phyloP scores from a whole-genome alignment of 2,329 filamentous ascomycete species.

The Akanthomyces dipterigenus region DNA sequence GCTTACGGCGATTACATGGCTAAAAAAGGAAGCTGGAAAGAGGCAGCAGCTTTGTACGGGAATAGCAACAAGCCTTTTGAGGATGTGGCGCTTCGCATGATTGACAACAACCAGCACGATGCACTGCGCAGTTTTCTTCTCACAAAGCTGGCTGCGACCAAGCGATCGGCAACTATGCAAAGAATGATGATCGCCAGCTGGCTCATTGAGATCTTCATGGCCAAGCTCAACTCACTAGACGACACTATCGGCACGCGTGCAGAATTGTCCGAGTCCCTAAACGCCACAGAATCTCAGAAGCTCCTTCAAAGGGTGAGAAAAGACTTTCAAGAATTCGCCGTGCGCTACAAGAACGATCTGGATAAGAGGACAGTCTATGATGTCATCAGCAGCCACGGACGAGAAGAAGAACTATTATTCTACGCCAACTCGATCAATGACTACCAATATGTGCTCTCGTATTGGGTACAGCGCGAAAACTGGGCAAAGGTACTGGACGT shows the following conservation, averaged over 20 bases:
- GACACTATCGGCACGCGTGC: slow-evolving; percentile 88
- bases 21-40: slow-evolving; percentile 70
- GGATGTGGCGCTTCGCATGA: slow-evolving; percentile 84
- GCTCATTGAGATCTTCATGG: slow-evolving; percentile 96
- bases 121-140: slow-evolving; percentile 84
- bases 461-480: slow-evolving; percentile 93
- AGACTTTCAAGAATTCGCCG: slow-evolving; percentile 85
- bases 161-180: slow-evolving; percentile 84
- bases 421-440: slow-evolving; percentile 87
- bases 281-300: slow-evolving; percentile 62
- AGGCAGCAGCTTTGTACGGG: slow-evolving; percentile 86
- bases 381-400: slow-evolving; percentile 88
- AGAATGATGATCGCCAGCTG: slow-evolving; percentile 91
- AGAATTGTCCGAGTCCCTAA: slow-evolving; percentile 66
- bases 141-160: slow-evolving; percentile 74
- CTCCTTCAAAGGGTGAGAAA: slow-evolving; percentile 63
- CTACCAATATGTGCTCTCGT: slow-evolving; percentile 89
- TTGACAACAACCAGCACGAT: slow-evolving; percentile 85
- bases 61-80: slow-evolving; percentile 97
- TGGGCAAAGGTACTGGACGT: slow-evolving; percentile 85
- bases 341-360: slow-evolving; percentile 76
- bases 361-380: slow-evolving; percentile 92
- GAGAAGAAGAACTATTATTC: slow-evolving; percentile 85
- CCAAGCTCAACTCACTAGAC: slow-evolving; percentile 88
- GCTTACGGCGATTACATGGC: slow-evolving; percentile 87